Evolutionary conservation across 148 eudicot species (phyloP), one percentile per base, ranked within the genome.

Genomic region (Talinum fruticosum): DNA sequence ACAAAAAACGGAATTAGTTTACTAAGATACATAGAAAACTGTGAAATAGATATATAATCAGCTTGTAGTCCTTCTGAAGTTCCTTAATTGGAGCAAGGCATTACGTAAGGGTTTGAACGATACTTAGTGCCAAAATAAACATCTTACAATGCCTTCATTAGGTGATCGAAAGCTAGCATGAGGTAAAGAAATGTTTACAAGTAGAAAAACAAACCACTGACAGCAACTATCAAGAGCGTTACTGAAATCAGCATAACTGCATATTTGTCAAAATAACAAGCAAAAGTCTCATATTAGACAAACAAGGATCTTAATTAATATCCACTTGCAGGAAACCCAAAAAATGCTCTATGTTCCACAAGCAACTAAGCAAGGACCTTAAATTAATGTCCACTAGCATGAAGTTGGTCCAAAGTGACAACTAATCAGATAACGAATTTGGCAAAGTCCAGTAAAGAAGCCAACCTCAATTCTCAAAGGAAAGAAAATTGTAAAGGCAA

Each of bases 401-500:
- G 29, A 59, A 24, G 15, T 41, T 8, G n/a, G 4, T 8, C 64
- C 64, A 8, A 59, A n/a, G n/a, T 23, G 1, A 59, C 64, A 59
- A 59, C 64, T 59, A 69, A 23, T 38, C 26, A 36, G 36, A 33
- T 33, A 13, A 61, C 26, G 34, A 74, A 74, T 36, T 61, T 59
- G 68, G 69, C 33, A 26, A 35, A 54, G 76, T 61, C 34, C 21
- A 24, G 49, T 32, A 35, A 59, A 26, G 23, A 35, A 74, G 66
- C 51, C 13, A 73, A 53, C 5, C 24, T 53, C 76, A 73, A n/a
- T 8, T n/a, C n/a, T n/a, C 29, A 54, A 4, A 19, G 59, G 44
- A 54, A 35, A 14, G 26, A 10, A n/a, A n/a, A n/a, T n/a, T 54
- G 32, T 32, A 73, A 54, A 54, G 76, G 29, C 70, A 64, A 75